These are phyloP conservation scores for Pseudophaeomoniella oleicola DNA, from an alignment of 2,329 filamentous ascomycete genomes.

Conservation along the genomic window DNA sequence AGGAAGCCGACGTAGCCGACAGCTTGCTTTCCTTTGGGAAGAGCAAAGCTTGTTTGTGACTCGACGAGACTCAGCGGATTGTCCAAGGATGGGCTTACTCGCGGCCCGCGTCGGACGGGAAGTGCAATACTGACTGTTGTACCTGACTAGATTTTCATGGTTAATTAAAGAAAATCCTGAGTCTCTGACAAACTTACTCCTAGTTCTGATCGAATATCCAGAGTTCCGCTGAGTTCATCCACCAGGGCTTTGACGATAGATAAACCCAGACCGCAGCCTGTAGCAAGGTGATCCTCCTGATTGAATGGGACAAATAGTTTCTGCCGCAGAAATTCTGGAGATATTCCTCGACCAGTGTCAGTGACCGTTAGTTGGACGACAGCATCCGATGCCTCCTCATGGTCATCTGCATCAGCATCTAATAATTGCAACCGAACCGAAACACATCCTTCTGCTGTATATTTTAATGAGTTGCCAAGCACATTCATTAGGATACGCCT, in stretches of 20 bases:
- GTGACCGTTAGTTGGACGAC: slow-evolving; percentile 33
- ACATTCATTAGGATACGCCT: slow-evolving; percentile 47
- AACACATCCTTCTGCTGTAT: slow-evolving; percentile 39
- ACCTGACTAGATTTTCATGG: too few relatives aligned
- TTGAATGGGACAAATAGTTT: slow-evolving; percentile 42
- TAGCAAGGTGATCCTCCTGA: slow-evolving; percentile 47
- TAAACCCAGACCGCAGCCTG: slow-evolving; percentile 39
- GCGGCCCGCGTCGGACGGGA: too few relatives aligned
- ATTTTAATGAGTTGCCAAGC: slow-evolving; percentile 49
- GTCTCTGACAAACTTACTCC: too few relatives aligned
- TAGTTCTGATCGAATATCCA: slow-evolving; percentile 43
- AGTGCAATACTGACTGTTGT: too few relatives aligned
- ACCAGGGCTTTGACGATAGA: slow-evolving; percentile 50
- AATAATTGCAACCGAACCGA: slow-evolving; percentile 25
- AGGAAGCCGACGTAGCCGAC: too few relatives aligned
- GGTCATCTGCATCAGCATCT: slow-evolving; percentile 12
- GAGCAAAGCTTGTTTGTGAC: too few relatives aligned
- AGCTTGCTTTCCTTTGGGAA: too few relatives aligned
- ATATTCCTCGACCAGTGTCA: slow-evolving; percentile 54
- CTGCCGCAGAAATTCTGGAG: slow-evolving; percentile 44
- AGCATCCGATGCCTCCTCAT: slow-evolving; percentile 1
- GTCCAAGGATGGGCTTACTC: too few relatives aligned
- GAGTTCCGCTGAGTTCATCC: slow-evolving; percentile 42
- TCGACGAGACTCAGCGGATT: too few relatives aligned
- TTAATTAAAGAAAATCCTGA: too few relatives aligned